phyloP scores from a whole-genome alignment of 2,329 filamentous ascomycete genomes.

The Geosmithia morbida region DNA sequence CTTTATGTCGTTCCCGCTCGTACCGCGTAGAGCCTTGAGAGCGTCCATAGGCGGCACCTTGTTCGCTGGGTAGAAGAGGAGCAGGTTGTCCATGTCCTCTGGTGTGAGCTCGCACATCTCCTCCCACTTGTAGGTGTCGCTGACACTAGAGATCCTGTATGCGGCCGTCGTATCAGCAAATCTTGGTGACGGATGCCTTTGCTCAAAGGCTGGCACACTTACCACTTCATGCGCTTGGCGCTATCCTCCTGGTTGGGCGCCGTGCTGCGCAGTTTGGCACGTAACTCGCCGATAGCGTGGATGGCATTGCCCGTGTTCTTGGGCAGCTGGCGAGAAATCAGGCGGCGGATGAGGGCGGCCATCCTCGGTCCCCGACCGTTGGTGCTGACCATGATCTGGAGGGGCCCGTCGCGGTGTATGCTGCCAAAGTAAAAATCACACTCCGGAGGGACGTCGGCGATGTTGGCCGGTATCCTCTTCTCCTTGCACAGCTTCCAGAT shows the following conservation, averaged over 20 bases:
- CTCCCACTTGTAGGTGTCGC: constrained; percentile 72
- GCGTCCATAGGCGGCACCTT: constrained; percentile 41
- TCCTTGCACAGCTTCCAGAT: constrained; percentile 94
- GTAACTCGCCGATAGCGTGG: constrained; percentile 64
- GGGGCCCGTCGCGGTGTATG: constrained; percentile 82
- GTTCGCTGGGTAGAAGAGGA: constrained; percentile 53
- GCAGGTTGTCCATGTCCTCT: constrained; percentile 69
- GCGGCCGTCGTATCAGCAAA: not conserved
- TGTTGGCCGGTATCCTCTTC: constrained; percentile 74
- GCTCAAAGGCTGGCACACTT: constrained; percentile 11
- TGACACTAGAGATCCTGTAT: constrained; percentile 76
- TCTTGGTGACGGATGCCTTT: not conserved
- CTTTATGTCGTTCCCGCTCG: constrained; percentile 23
- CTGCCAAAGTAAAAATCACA: constrained; percentile 99
- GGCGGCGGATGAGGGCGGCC: constrained; percentile 70
- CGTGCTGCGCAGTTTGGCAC: constrained; percentile 63
- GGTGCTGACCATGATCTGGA: constrained; percentile 98
- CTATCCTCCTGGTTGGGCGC: constrained; percentile 62
- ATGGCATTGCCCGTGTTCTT: constrained; percentile 74
- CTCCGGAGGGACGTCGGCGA: constrained; percentile 90
- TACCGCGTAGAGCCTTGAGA: constrained; percentile 36
- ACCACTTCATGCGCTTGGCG: constrained; percentile 84
- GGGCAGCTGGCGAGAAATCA: constrained; percentile 67
- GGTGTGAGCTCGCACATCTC: constrained; percentile 74
- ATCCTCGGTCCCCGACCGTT: constrained; percentile 92